A percentile compares a stretch with the other conserved stretches of the same genome.
Evolutionary conservation across 805 yeast species (phyloP).

Genomic region (Candida coleopterorum): DNA sequence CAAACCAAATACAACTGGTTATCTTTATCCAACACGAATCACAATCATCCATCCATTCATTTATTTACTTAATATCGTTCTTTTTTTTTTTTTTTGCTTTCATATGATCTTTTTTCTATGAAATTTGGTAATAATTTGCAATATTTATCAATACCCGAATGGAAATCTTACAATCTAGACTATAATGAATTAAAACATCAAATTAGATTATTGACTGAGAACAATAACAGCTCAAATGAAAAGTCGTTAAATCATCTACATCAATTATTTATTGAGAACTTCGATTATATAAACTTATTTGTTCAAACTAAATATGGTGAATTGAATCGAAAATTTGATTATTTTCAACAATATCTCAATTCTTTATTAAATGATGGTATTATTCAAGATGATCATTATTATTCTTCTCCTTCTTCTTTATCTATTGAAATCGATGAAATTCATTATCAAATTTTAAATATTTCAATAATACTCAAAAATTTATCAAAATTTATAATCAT

Average conservation of each 20-base stretch:
- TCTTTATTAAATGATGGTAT: background rate
- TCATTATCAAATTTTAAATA: constrained; percentile 34
- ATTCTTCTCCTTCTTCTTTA: background rate
- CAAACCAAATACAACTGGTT: too few species aligned
- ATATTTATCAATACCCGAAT: constrained; percentile 77
- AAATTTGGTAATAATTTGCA: constrained; percentile 79
- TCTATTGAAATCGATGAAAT: constrained; percentile 21
- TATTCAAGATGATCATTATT: background rate
- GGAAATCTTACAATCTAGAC: constrained; percentile 80
- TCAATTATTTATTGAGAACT: constrained; percentile 48
- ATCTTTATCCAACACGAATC: too few species aligned
- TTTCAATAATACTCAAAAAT: constrained; percentile 50
- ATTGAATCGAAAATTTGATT: constrained; percentile 43
- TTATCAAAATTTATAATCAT: constrained; percentile 66
- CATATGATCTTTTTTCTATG: constrained; percentile 41
- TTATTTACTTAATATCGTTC: too few species aligned
- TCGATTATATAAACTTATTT: constrained; percentile 57
- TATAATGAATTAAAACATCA: constrained; percentile 70
- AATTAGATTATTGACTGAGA: constrained; percentile 53
- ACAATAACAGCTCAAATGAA: background rate
- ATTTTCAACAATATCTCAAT: constrained; percentile 15
- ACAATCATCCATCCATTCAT: background rate
- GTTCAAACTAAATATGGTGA: constrained; percentile 67
- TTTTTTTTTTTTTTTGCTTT: too few species aligned
- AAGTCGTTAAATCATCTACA: constrained; percentile 28